Base-by-base conservation (phyloP, 768 basidiomycete species). In the Coprinellus aureogranulatus region DNA sequence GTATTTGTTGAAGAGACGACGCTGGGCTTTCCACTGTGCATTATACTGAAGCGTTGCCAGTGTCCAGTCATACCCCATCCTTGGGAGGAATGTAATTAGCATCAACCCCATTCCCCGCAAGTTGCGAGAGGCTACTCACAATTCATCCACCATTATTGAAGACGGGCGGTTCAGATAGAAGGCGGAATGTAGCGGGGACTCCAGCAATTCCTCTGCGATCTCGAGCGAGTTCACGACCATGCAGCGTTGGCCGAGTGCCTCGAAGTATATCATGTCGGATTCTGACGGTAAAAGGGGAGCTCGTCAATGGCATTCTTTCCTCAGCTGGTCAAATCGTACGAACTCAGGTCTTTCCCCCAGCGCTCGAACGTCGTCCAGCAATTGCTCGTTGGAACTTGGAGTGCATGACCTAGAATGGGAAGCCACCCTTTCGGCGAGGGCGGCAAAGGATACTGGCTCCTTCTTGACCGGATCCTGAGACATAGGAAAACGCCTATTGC, bases 181-280 rank as follows among this genome's bases (percentile, higher is more conserved):
- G 16, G 69, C 63, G n/a, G 79, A 81, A 5, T 81, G 73, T 59
- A n/a, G n/a, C n/a, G n/a, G n/a, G n/a, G 79, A 84, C 46, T 85
- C 84, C 40, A 87, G 79, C 1, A 86, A 75, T 27, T 86, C 84
- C 42, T 70, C 70, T 1, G 77, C 77, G 1, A 73, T 69, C 41
- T 77, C 61, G 18, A 72, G 64, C 2, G 78, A 74, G 64, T 83
- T 84, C 3, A 73, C 59, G 47, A 73, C 65, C 9, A 73, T 57
- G 14, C n/a, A n/a, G 71, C 53, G 28, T 76, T 73, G 58, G 28
- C 83, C 81, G 3, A 84, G 64, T 12, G 80, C 74, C 53, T 75
- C 76, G 20, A 84, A 68, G 60, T 80, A 82, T 1, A 86, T 77
- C 31, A 86, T 63, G 53, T 83, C 80, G 6, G 60, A 61, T 9